Conservation (phyloP, 352 stramenopile genomes). For the Vaucheria bursata region DNA sequence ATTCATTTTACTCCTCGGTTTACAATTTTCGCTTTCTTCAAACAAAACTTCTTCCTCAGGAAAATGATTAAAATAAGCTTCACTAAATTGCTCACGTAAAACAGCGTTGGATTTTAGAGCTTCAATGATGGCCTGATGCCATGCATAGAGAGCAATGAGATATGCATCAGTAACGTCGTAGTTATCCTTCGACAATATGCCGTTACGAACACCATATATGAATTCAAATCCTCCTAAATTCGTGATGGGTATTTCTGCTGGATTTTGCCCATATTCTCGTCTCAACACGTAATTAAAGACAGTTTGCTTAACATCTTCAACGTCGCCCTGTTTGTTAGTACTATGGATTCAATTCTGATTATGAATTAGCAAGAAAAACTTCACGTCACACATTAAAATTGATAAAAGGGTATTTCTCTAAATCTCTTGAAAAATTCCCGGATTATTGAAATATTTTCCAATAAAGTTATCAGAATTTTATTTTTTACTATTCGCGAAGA, state of each 20-base stretch:
- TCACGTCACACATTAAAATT: too few species aligned
- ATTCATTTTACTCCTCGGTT: too few species aligned
- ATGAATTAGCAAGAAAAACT: too few species aligned
- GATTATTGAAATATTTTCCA: too few species aligned
- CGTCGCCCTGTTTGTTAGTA: slow-evolving; percentile 26
- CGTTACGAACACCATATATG: too few species aligned
- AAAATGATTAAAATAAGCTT: not conserved
- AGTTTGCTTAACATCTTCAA: slow-evolving; percentile 37
- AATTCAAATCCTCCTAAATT: not conserved
- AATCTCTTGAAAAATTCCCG: too few species aligned
- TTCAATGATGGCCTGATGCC: slow-evolving; percentile 23
- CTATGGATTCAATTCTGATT: too few species aligned
- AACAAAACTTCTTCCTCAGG: not conserved
- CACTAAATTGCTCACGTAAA: not conserved
- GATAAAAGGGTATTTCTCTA: too few species aligned
- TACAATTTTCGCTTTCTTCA: too few species aligned
- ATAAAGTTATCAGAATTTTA: too few species aligned
- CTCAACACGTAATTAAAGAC: slow-evolving; percentile 33
- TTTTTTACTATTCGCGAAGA: too few species aligned
- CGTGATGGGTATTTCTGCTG: not conserved
- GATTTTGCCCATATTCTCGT: slow-evolving; percentile 5
- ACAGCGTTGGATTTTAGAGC: slow-evolving; percentile 1
- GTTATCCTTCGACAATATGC: slow-evolving; percentile 18
- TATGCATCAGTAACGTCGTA: slow-evolving; percentile 41
- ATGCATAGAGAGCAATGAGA: slow-evolving; percentile 33